Conservation (phyloP, 306 rosid genomes). For the Myrica gale region DNA sequence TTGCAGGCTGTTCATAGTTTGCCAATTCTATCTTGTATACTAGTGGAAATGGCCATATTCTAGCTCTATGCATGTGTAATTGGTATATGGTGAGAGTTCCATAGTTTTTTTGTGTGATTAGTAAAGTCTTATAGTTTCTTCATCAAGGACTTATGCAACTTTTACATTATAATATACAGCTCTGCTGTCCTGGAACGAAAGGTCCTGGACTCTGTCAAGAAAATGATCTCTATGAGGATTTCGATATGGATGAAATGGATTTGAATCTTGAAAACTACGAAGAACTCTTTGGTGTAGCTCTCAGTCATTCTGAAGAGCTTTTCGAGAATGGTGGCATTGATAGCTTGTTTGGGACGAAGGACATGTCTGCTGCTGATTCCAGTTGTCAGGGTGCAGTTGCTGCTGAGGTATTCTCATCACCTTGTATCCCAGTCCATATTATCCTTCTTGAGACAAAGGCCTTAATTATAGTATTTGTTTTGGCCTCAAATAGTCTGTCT, state of each 20-base stretch:
- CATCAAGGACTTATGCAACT: constrained; percentile 32
- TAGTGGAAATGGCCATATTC: constrained; percentile 8
- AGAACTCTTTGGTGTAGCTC: constrained; percentile 80
- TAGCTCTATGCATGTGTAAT: constrained; percentile 15
- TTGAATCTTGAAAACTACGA: constrained; percentile 79
- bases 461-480: constrained; percentile 12
- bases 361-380: constrained; percentile 62
- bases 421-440: background rate
- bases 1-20: background rate
- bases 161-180: constrained; percentile 49
- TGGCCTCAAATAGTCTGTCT: constrained; percentile 11
- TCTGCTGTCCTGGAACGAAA: constrained; percentile 49
- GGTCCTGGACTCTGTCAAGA: constrained; percentile 46
- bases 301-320: constrained; percentile 78
- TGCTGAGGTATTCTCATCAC: constrained; percentile 65
- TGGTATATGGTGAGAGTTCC: constrained; percentile 1
- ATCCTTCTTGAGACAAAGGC: constrained; percentile 5
- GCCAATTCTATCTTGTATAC: constrained; percentile 11
- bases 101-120: constrained; percentile 16
- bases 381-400: constrained; percentile 58
- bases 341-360: constrained; percentile 74
- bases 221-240: constrained; percentile 57
- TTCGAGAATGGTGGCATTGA: constrained; percentile 88
- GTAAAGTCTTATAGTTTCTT: constrained; percentile 22
- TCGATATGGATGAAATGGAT: constrained; percentile 84